Conservation (phyloP, 2,329 filamentous ascomycete species). For the Herpotrichia juniperi region DNA sequence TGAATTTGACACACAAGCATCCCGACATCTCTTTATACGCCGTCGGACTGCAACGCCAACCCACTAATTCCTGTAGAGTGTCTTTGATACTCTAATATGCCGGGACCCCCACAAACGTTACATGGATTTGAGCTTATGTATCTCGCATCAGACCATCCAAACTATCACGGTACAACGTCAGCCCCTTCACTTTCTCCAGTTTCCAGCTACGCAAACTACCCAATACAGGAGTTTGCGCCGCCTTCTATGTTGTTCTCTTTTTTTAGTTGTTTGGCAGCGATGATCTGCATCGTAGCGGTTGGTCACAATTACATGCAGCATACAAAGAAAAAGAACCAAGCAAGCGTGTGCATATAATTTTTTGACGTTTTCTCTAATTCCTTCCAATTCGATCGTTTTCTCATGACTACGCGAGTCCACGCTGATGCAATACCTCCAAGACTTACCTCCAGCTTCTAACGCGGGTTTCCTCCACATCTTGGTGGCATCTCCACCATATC, state of each 20-base stretch:
- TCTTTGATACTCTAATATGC: neutral
- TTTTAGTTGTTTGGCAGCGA: neutral
- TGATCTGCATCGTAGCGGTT: neutral
- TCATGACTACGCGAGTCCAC: no score
- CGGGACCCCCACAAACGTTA: neutral
- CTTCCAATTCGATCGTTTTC: no score
- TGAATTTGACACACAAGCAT: conserved; percentile 5
- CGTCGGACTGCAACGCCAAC: neutral
- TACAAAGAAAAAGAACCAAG: neutral
- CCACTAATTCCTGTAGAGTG: neutral
- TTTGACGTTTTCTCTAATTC: no score
- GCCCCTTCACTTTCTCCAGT: neutral
- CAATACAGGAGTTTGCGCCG: neutral
- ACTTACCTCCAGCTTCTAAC: neutral
- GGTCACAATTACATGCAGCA: neutral
- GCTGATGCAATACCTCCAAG: no score
- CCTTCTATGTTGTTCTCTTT: neutral
- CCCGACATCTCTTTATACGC: conserved; percentile 16
- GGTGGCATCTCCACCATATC: neutral
- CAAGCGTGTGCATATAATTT: neutral
- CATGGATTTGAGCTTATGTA: neutral
- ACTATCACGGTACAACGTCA: no score
- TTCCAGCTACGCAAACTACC: neutral
- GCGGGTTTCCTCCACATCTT: neutral
- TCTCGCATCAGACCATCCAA: neutral